Evolutionary conservation across 257 asterid species (phyloP), one percentile per base, ranked within the genome.

Genomic region (Solanum corneliomulleri): DNA sequence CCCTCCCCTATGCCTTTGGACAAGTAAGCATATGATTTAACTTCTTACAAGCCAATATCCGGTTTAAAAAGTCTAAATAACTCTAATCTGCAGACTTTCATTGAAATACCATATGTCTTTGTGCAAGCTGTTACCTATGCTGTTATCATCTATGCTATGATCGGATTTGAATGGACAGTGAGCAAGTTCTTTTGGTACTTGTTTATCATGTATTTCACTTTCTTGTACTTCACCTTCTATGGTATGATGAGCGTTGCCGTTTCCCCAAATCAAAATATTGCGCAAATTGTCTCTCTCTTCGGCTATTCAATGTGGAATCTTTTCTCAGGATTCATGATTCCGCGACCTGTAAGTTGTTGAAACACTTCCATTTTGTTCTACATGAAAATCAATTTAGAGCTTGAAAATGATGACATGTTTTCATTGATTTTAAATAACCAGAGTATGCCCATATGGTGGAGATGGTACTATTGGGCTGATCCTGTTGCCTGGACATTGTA

Each of bases 361-460:
- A 62, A 66, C 76, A 13, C 1, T 31, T 68, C 8, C 31, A 41
- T 80, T 66, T 44, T 84, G 12, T 20, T 9, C 27, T 52, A 58
- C 18, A 20, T 56, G 44, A 52, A 13, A 33, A 44, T 47, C 13
- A 25, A 77, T 60, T 58, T 27, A 84, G 20, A 87, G n/a, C 82
- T n/a, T 15, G 18, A 66, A 20, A 66, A 72, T 9, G 7, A 72
- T 11, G 11, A 31, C 81, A 69, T 86, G 45, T 62, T 25, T 31
- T 25, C 9, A 11, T 16, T 18, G 45, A 72, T 21, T 64, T 58
- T 78, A 12, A 3, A 10, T 31, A 84, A 91, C 6, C 93, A 95
- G 98, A 87, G 91, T 78, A 93, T 95, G 11, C 96, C 98, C 1
- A 37, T 94, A 9, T 95, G 97, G 96, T 95, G 98, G 98, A 92